Evolutionary conservation across 2,329 filamentous ascomycete species (phyloP).

Genomic region (Xylariaceae sp.): DNA sequence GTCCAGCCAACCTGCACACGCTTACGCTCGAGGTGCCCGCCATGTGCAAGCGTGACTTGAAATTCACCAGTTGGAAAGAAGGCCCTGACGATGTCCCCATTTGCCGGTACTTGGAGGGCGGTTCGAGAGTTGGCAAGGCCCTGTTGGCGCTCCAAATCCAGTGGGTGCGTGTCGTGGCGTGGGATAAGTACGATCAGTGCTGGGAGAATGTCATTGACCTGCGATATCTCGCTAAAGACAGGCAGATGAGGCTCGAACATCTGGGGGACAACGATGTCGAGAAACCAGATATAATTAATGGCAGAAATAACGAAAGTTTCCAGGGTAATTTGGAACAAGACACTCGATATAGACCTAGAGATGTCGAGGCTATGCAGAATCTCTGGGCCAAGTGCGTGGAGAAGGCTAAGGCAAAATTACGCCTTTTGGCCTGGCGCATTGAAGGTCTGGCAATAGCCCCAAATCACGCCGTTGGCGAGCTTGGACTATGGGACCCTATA

Average conservation of each 20-base stretch:
- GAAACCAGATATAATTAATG: background rate
- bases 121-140: slow-evolving; percentile 39
- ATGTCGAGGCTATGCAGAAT: slow-evolving; percentile 21
- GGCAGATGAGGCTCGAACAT: slow-evolving; percentile 12
- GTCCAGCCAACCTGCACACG: slow-evolving; percentile 44
- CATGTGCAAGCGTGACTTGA: slow-evolving; percentile 12
- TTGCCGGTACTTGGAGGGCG: slow-evolving; percentile 43
- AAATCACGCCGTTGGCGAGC: slow-evolving; percentile 24
- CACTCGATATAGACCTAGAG: slow-evolving; percentile 17
- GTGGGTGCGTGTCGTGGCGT: slow-evolving; percentile 45
- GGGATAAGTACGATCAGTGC: slow-evolving; percentile 25
- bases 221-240: slow-evolving; percentile 27
- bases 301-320: background rate
- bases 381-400: slow-evolving; percentile 12
- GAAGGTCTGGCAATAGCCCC: slow-evolving; percentile 29
- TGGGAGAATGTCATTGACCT: slow-evolving; percentile 34
- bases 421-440: slow-evolving; percentile 32
- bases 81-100: slow-evolving; percentile 41
- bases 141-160: slow-evolving; percentile 45
- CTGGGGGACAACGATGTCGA: background rate
- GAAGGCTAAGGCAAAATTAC: slow-evolving; percentile 5
- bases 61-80: slow-evolving; percentile 12
- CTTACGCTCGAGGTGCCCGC: slow-evolving; percentile 51
- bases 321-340: background rate
- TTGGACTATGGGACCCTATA: slow-evolving; percentile 27